Evolutionary conservation across 352 stramenopile species (phyloP).

Genomic region (Paralagenidium karlingii): DNA sequence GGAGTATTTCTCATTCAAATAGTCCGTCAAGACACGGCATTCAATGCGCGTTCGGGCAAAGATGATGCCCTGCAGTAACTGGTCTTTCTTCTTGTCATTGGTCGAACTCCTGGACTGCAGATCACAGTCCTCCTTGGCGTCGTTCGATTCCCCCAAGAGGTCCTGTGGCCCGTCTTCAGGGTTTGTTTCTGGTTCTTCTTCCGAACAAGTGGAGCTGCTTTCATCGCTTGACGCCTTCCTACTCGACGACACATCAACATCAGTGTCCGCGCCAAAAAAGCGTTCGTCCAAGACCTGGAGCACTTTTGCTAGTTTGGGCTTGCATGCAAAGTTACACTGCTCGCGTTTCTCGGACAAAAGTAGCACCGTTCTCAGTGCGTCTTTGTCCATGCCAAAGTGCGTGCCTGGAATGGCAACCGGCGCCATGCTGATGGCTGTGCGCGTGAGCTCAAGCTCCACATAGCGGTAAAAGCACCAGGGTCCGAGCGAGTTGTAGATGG

Average conservation of each 20-base stretch:
- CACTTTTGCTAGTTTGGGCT: slow-evolving; percentile 37
- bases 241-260: not conserved
- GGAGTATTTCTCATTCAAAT: slow-evolving; percentile 51
- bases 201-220: not conserved
- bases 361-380: slow-evolving; percentile 38
- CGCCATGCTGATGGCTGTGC: slow-evolving; percentile 28
- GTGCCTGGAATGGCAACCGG: slow-evolving; percentile 40
- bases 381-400: slow-evolving; percentile 38
- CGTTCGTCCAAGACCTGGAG: slow-evolving; percentile 23
- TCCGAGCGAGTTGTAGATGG: slow-evolving; percentile 46
- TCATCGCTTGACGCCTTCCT: too few species aligned
- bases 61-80: slow-evolving; percentile 57
- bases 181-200: not conserved
- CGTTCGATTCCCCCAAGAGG: not conserved
- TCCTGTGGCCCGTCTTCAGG: not conserved
- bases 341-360: slow-evolving; percentile 21
- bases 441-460: slow-evolving; percentile 58
- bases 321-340: slow-evolving; percentile 31
- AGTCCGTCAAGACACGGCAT: slow-evolving; percentile 67
- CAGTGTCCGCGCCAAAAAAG: not conserved
- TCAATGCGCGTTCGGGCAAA: slow-evolving; percentile 77
- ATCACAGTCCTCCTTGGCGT: not conserved
- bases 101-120: too few species aligned
- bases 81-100: not conserved
- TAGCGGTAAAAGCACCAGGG: slow-evolving; percentile 68